Conservation (phyloP, 805 yeast genomes). For the Spathaspora arborariae region DNA sequence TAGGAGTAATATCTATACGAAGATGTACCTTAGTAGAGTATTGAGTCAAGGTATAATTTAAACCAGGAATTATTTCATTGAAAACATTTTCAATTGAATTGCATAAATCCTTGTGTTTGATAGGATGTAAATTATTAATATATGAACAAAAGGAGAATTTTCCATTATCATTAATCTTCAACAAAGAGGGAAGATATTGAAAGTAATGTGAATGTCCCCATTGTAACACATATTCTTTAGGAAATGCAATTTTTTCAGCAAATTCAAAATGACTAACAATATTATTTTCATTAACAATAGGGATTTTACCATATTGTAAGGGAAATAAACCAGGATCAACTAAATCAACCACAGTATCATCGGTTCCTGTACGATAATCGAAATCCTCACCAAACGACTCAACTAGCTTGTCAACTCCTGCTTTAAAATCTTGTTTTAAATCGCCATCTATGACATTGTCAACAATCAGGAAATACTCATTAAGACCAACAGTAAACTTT, state of each 20-base stretch:
- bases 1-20: too few species aligned
- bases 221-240: constrained; percentile 11
- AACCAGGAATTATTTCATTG: too few species aligned
- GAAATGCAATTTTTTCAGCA: constrained; percentile 9
- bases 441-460: constrained; percentile 14
- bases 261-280: constrained; percentile 10
- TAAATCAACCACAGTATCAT: constrained; percentile 33
- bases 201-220: constrained; percentile 20
- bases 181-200: constrained; percentile 38
- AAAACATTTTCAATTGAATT: too few species aligned
- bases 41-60: too few species aligned
- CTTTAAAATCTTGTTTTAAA: constrained; percentile 9
- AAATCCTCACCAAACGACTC: constrained; percentile 12
- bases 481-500: constrained; percentile 14
- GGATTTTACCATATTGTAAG: constrained; percentile 25
- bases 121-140: too few species aligned
- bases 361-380: constrained; percentile 37
- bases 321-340: constrained; percentile 42
- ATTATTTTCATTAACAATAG: constrained; percentile 10
- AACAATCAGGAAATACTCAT: constrained; percentile 16
- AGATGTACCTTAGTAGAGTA: too few species aligned
- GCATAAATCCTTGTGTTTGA: too few species aligned
- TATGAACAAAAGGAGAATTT: too few species aligned
- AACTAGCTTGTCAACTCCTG: constrained; percentile 11
- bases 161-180: too few species aligned